These are phyloP conservation scores for Lactifluus pinguis DNA, from an alignment of 768 basidiomycete genomes.

Conservation along the genomic window DNA sequence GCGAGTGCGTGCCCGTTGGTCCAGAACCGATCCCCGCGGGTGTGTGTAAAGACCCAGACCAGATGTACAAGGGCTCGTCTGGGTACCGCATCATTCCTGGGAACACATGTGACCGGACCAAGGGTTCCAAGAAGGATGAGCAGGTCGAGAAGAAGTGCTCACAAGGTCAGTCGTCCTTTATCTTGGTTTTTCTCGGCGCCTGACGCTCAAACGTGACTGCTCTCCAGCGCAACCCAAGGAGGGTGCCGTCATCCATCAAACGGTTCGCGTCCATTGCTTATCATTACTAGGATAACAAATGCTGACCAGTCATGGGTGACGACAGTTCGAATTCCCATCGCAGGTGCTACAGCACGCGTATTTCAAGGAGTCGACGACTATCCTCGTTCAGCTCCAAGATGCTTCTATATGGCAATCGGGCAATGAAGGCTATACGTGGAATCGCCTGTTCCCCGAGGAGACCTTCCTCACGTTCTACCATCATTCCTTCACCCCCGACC, in stretches of 20 bases:
- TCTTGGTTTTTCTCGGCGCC: background rate
- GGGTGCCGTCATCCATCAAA: conserved; percentile 70
- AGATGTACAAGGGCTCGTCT: conserved; percentile 78
- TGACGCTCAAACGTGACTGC: background rate
- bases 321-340: conserved; percentile 56
- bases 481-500: conserved; percentile 68
- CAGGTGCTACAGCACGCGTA: conserved; percentile 71
- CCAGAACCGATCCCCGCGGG: conserved; percentile 81
- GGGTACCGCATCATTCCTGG: conserved; percentile 92
- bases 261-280: conserved; percentile 35
- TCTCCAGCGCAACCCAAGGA: conserved; percentile 63
- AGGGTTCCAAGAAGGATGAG: conserved; percentile 60
- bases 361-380: conserved; percentile 77
- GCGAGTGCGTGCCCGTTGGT: conserved; percentile 74
- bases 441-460: conserved; percentile 47
- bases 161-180: conserved; percentile 38
- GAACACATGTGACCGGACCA: conserved; percentile 62
- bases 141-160: conserved; percentile 68
- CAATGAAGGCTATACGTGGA: conserved; percentile 94
- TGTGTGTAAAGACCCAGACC: conserved; percentile 47
- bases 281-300: background rate
- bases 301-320: background rate
- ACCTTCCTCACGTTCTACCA: conserved; percentile 80
- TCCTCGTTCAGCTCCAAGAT: conserved; percentile 75
- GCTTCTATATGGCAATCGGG: conserved; percentile 84